These are phyloP conservation scores for Colletotrichum sp. DNA, from an alignment of 2,329 filamentous ascomycete genomes.

Conservation along the genomic window DNA sequence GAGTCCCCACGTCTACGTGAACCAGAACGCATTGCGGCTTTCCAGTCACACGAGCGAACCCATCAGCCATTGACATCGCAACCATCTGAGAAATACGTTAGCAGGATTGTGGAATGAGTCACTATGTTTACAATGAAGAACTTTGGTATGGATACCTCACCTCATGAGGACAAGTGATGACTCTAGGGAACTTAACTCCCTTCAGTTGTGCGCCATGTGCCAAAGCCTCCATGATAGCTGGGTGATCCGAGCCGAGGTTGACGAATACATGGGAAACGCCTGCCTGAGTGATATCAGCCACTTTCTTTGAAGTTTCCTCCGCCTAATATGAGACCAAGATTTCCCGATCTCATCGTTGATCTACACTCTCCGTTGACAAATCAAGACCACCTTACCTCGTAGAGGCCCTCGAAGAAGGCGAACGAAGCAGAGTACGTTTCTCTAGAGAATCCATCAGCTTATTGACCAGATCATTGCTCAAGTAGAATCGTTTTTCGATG, in stretches of 20 bases:
- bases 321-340: background rate
- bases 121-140: background rate
- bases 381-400: constrained; percentile 52
- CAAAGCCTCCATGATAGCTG: constrained; percentile 75
- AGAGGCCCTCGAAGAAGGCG: constrained; percentile 83
- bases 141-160: constrained; percentile 38
- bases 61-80: constrained; percentile 77
- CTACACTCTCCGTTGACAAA: background rate
- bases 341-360: background rate
- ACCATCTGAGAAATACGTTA: constrained; percentile 64
- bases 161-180: constrained; percentile 78
- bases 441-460: background rate
- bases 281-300: constrained; percentile 32
- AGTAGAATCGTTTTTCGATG: background rate
- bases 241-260: constrained; percentile 68
- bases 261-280: constrained; percentile 66
- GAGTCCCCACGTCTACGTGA: constrained; percentile 79
- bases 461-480: background rate
- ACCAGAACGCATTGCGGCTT: constrained; percentile 75
- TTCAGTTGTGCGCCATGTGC: constrained; percentile 72
- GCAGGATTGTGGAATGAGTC: background rate
- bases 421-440: constrained; percentile 75
- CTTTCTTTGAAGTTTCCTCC: background rate
- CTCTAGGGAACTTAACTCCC: constrained; percentile 64
- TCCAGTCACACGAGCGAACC: constrained; percentile 70